Evolutionary conservation across 2,329 filamentous ascomycete species (phyloP).

Genomic region (Coniochaeta prunicola): DNA sequence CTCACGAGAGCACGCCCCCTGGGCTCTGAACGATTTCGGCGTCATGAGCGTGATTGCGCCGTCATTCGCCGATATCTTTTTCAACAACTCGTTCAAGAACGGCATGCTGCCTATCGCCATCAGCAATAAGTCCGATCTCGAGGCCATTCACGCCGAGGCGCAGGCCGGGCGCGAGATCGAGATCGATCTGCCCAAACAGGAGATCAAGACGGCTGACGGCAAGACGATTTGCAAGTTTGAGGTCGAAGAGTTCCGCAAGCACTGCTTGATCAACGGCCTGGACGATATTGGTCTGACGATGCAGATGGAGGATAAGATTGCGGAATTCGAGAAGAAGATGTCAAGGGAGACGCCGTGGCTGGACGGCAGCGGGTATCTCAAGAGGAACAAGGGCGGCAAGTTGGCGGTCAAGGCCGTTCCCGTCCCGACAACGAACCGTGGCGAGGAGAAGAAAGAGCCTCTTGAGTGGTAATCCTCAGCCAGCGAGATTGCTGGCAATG

Average conservation of each 20-base stretch:
- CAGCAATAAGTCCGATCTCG: constrained; percentile 56
- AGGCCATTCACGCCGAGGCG: constrained; percentile 69
- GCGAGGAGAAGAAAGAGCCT: constrained; percentile 76
- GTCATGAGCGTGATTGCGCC: constrained; percentile 91
- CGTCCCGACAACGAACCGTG: constrained; percentile 83
- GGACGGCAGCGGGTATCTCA: constrained; percentile 77
- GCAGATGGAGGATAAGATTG: constrained; percentile 85
- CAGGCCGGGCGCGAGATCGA: constrained; percentile 76
- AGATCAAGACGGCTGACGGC: constrained; percentile 69
- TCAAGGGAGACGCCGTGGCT: constrained; percentile 81
- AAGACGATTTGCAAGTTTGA: constrained; percentile 72
- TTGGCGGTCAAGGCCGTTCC: constrained; percentile 54
- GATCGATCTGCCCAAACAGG: constrained; percentile 79
- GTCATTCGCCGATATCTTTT: constrained; percentile 87
- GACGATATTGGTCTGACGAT: constrained; percentile 95
- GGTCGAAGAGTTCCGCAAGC: constrained; percentile 88
- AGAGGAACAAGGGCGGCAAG: constrained; percentile 39
- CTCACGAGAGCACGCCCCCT: constrained; percentile 91
- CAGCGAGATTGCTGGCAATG: not conserved
- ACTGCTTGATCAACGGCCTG: constrained; percentile 87
- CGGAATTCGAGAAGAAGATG: constrained; percentile 71
- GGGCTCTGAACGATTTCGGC: constrained; percentile 94
- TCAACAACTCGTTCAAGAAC: constrained; percentile 99
- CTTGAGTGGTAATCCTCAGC: constrained; percentile 68
- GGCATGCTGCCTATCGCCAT: constrained; percentile 90